These are phyloP conservation scores for Blastomyces percursus DNA, from an alignment of 2,329 filamentous ascomycete genomes.

Conservation along the genomic window DNA sequence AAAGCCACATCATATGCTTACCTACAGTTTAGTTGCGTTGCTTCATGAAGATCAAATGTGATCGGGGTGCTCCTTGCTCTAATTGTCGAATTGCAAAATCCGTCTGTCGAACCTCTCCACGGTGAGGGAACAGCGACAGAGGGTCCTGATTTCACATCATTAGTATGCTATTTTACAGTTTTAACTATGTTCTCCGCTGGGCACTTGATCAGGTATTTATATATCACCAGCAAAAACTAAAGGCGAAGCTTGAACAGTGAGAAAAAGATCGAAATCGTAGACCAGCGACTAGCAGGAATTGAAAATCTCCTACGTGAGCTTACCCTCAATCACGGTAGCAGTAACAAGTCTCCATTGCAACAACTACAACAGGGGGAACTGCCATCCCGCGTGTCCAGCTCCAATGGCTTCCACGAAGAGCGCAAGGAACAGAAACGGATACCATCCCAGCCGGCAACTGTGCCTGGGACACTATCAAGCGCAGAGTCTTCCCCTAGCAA, in stretches of 20 bases:
- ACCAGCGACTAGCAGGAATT: constrained; percentile 40
- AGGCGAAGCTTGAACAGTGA: constrained; percentile 28
- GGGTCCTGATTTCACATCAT: constrained; percentile 16
- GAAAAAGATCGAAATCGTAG: constrained; percentile 44
- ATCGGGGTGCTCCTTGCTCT: constrained; percentile 14
- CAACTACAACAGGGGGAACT: neutral
- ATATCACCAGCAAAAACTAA: neutral
- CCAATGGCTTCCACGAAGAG: neutral
- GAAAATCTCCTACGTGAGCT: constrained; percentile 34
- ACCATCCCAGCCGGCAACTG: constrained; percentile 2
- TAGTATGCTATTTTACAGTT: constrained; percentile 11
- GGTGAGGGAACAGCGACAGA: constrained; percentile 15
- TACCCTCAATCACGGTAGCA: constrained; percentile 20
- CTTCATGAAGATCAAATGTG: constrained; percentile 14
- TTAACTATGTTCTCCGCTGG: neutral
- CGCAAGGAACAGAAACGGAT: neutral
- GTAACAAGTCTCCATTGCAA: neutral
- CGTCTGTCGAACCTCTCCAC: constrained; percentile 13
- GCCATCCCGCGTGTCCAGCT: neutral
- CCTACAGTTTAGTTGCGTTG: neutral
- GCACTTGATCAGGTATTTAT: neutral
- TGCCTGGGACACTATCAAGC: constrained; percentile 9
- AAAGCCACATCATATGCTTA: constrained; percentile 6
- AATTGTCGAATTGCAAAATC: constrained; percentile 12
- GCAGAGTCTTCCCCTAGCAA: constrained; percentile 21